Evolutionary conservation across 257 asterid species (phyloP), one percentile per base, ranked within the genome.

Genomic region (Echium plantagineum): DNA sequence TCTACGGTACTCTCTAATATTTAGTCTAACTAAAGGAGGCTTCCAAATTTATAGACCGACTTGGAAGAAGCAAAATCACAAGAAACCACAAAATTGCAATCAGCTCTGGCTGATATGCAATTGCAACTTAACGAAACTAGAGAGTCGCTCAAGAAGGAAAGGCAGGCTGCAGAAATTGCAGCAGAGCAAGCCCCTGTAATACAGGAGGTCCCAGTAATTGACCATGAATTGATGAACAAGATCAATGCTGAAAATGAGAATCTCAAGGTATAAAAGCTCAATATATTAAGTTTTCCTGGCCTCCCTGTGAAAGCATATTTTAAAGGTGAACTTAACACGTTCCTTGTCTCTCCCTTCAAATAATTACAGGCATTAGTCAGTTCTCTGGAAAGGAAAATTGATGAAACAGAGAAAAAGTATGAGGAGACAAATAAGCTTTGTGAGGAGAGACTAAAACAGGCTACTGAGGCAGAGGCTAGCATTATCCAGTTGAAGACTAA

Each of bases 391-490:
- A 75, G 81, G 63, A 93, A 80, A 79, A 84, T 93, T 70, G 91
- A 74, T 63, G 97, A 93, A 69, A 89, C 98, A 32, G 97, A 89
- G 76, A 86, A 79, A 85, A 93, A 76, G 66, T 89, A 75, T 65
- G 96, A 86, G 77, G 97, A 89, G 75, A 84, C 99, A 20, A 86
- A 67, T 72, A 89, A 89, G 78, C 86, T 93, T 60, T 80, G 97
- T 74, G 95, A 89, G 80, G 94, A 81, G 76, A 81, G 97, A 77
- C 70, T 93, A 85, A 89, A 83, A 78, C 99, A 86, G 73, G 88
- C 94, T 53, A 42, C 73, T 83, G 99, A 93, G 47, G 96, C 99
- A 56, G 99, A 93, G 80, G 78, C 96, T 21, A 79, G 77, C 71
- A 72, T 93, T 55, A 85, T 89, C 75, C 85, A 93, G 77, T 76